Conservation (phyloP, 768 basidiomycete genomes). For the Auriscalpium orientale region DNA sequence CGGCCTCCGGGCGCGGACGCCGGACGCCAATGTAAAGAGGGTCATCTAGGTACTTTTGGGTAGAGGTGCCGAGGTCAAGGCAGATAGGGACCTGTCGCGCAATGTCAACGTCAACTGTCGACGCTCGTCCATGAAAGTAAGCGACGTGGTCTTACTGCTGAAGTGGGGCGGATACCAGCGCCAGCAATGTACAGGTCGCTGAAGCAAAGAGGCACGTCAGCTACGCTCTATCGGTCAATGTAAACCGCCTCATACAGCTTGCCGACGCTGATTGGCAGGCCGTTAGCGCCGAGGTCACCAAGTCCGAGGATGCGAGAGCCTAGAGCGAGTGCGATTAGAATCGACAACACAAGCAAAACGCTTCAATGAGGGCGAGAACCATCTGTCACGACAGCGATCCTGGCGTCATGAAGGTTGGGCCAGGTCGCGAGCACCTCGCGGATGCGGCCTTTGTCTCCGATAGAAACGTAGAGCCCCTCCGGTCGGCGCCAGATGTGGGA, state of each 20-base stretch:
- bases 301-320: conserved; percentile 87
- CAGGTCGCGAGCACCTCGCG: conserved; percentile 62
- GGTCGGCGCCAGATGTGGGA: conserved; percentile 17
- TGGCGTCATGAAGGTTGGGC: conserved; percentile 64
- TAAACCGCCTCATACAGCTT: conserved; percentile 52
- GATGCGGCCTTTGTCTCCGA: conserved; percentile 81
- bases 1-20: conserved; percentile 17
- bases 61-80: conserved; percentile 88
- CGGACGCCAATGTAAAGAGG: conserved; percentile 86
- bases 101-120: not conserved
- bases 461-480: conserved; percentile 50
- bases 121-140: not conserved
- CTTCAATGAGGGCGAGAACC: conserved; percentile 33
- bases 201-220: not conserved
- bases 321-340: conserved; percentile 19
- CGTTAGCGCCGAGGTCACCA: conserved; percentile 76
- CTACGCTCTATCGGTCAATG: not conserved
- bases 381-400: conserved; percentile 90
- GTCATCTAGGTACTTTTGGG: conserved; percentile 68
- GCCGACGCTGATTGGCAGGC: conserved; percentile 83
- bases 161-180: conserved; percentile 61
- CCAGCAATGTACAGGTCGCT: conserved; percentile 4
- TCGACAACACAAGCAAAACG: not conserved
- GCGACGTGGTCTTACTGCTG: conserved; percentile 41
- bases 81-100: conserved; percentile 48